These are phyloP conservation scores for Peribolospora kevripleyi DNA, from an alignment of 768 basidiomycete species.

Conservation along the genomic window DNA sequence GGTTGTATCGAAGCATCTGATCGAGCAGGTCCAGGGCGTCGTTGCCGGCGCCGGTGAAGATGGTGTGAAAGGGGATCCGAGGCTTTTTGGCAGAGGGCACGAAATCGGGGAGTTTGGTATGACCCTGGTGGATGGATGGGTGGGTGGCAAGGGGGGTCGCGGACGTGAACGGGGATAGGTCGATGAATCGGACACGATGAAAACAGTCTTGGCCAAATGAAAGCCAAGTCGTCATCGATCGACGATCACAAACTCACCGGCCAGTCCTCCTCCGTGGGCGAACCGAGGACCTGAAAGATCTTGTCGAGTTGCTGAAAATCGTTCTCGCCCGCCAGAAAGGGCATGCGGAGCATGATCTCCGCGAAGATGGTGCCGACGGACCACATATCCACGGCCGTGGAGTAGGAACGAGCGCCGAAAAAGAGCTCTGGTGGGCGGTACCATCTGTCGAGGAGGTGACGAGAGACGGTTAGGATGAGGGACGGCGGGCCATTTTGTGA, in stretches of 20 bases:
- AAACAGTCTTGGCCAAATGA: not conserved
- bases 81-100: slow-evolving; percentile 66
- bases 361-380: slow-evolving; percentile 95
- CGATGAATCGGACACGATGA: not conserved
- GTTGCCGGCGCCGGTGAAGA: slow-evolving; percentile 72
- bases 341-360: slow-evolving; percentile 84
- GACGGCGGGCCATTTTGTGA: not conserved
- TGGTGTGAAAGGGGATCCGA: slow-evolving; percentile 50
- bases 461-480: not conserved
- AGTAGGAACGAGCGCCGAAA: slow-evolving; percentile 72
- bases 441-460: slow-evolving; percentile 35
- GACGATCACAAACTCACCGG: slow-evolving; percentile 32
- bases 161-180: not conserved
- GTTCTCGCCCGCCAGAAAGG: slow-evolving; percentile 80
- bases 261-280: slow-evolving; percentile 93
- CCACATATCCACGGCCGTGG: slow-evolving; percentile 84
- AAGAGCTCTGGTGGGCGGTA: slow-evolving; percentile 91
- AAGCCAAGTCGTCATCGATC: too few relatives aligned
- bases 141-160: not conserved
- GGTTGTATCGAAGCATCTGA: slow-evolving; percentile 63
- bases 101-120: slow-evolving; percentile 74
- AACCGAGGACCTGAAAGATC: slow-evolving; percentile 79
- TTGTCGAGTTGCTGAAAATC: slow-evolving; percentile 94
- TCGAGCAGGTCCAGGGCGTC: slow-evolving; percentile 62
- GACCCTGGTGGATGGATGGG: slow-evolving; percentile 32